Base-by-base conservation (phyloP, 495 filamentous ascomycete species). In the Rostrohypoxylon terebratum region DNA sequence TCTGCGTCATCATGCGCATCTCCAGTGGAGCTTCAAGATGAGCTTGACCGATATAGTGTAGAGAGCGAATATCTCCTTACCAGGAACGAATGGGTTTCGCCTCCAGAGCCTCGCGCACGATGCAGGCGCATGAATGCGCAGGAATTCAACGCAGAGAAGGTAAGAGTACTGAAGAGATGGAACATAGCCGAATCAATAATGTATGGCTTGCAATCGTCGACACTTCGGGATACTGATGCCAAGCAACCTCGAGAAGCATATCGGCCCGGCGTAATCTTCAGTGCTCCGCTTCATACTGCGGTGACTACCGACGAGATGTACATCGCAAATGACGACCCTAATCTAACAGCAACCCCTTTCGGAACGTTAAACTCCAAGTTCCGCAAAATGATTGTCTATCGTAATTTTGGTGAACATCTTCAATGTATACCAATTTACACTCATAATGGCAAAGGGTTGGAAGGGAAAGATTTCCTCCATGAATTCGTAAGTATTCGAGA, bases 401-500 rank as follows among this genome's bases (percentile, higher is more conserved):
- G 58, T 3, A 6, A 21, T 0, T 77, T 61, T 16, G 69, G 67
- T 14, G 68, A 73, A 11, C 77, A 75, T 44, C 59, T 65, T 42
- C 51, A 55, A 11, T 77, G 72, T 31, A 4, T 73, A 2, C 77
- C 74, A 0, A 73, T 78, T 5, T 78, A 78, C 31, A 72, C 69
- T 0, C 67, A 78, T 45, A 71, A 75, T 42, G 69, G 72, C 20
- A 40, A 20, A 0, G 77, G 77, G 4, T 53, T 78, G 0, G 66
- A 75, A 21, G 60, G 61, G 3, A 75, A 75, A 58, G 50, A 64
- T 7, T 63, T 51, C 14, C 11, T 33, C 0, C 4, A 42, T 0
- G 74, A 77, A 42, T 75, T 50, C 18, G 72, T 75, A 1, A 72
- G 73, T 33, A 75, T 78, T 21, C 65, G 77, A 3, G 74, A 78